phyloP scores from a whole-genome alignment of 176 grass and related monocot genomes.

The Phragmites australis region DNA sequence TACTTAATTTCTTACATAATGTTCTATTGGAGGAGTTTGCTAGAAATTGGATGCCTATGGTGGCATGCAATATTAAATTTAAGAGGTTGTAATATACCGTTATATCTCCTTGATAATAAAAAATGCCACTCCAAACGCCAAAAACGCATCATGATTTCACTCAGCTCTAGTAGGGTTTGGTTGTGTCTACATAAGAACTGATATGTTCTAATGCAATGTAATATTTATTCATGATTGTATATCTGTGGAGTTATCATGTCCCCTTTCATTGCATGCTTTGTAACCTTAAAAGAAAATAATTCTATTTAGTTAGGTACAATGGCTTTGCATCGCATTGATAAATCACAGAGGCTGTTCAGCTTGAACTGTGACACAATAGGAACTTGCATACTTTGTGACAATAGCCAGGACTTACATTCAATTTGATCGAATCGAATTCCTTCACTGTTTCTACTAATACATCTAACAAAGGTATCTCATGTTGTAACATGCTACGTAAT shows the following conservation, averaged over 20 bases:
- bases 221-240: neutral
- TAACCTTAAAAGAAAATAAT: neutral
- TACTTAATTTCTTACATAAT: neutral
- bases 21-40: neutral
- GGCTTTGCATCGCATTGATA: neutral
- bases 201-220: neutral
- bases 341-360: neutral
- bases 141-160: neutral
- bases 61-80: neutral
- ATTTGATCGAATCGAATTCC: neutral
- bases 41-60: neutral
- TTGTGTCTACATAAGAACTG: neutral
- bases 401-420: neutral
- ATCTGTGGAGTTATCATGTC: neutral
- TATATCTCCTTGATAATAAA: neutral
- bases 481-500: neutral
- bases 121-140: neutral
- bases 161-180: neutral
- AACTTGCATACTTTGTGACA: neutral
- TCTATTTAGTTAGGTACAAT: neutral
- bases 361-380: neutral
- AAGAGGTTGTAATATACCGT: neutral
- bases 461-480: neutral
- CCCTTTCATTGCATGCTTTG: neutral
- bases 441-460: neutral